Evolutionary conservation across 352 stramenopile genomes (phyloP).

Genomic region (Globisporangium acanthophoron): DNA sequence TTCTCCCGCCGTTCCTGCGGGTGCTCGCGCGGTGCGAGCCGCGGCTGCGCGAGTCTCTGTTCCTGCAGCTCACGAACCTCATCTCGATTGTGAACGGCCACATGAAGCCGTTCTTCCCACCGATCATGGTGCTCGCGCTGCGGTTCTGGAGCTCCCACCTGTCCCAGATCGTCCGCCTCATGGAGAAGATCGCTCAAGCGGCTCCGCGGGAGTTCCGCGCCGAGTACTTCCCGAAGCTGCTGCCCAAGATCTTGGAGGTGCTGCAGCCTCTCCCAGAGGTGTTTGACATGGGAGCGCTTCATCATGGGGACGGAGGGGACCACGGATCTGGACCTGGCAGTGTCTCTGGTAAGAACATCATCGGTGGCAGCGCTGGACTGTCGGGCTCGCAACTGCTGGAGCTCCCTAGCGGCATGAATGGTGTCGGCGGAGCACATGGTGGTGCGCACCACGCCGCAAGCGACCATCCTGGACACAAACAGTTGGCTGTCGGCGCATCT

Average conservation of each 20-base stretch:
- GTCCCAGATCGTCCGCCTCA: constrained; percentile 92
- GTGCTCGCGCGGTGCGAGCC: constrained; percentile 90
- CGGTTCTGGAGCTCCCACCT: constrained; percentile 97
- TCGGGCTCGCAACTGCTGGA: constrained; percentile 5
- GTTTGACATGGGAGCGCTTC: constrained; percentile 46
- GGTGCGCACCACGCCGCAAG: constrained; percentile 12
- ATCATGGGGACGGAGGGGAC: constrained; percentile 20
- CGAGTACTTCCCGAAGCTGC: constrained; percentile 83
- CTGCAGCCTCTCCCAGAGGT: constrained; percentile 75
- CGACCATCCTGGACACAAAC: neutral
- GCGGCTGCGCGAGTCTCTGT: constrained; percentile 93
- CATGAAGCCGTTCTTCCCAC: constrained; percentile 94
- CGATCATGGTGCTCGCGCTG: constrained; percentile 95
- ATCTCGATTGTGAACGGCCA: constrained; percentile 95
- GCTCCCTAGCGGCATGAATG: neutral
- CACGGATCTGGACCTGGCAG: constrained; percentile 6
- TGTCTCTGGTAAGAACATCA: neutral
- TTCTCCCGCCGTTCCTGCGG: constrained; percentile 96
- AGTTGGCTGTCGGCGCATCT: neutral
- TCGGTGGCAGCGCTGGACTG: constrained; percentile 1
- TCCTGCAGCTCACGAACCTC: constrained; percentile 95
- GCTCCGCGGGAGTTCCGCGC: constrained; percentile 72
- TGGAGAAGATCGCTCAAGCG: constrained; percentile 88
- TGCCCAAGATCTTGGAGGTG: constrained; percentile 87
- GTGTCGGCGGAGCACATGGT: neutral